Conservation (phyloP, 768 basidiomycete species). For the Termitomyces sp. region DNA sequence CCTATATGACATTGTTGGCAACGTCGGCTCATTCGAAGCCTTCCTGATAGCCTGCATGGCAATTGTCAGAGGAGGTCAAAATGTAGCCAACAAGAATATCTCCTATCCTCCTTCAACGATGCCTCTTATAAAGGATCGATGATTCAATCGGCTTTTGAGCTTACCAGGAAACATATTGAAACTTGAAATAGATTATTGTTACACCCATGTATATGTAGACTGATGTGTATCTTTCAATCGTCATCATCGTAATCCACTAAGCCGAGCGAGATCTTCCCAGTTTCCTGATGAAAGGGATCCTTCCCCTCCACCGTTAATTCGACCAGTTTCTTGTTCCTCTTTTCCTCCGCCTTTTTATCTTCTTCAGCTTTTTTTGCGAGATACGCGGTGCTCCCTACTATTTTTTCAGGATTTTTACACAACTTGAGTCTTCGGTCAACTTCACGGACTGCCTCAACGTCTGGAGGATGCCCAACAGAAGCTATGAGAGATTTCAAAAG, state of each 20-base stretch:
- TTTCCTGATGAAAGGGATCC: slow-evolving; percentile 68
- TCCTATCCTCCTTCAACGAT: slow-evolving; percentile 2
- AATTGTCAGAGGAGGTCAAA: slow-evolving; percentile 54
- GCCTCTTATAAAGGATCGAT: slow-evolving; percentile 2
- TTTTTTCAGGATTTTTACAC: slow-evolving; percentile 96
- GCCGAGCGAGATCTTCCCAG: slow-evolving; percentile 27
- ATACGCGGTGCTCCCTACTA: slow-evolving; percentile 84
- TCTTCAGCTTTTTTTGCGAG: slow-evolving; percentile 65
- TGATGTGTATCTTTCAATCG: slow-evolving; percentile 13
- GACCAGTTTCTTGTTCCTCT: slow-evolving; percentile 57
- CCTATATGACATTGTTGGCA: not conserved
- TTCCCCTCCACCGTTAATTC: slow-evolving; percentile 40
- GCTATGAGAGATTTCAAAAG: slow-evolving; percentile 54
- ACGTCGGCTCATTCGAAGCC: slow-evolving; percentile 56
- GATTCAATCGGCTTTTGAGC: not conserved
- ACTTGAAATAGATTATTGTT: not conserved
- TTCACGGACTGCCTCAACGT: slow-evolving; percentile 80
- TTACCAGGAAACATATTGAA: not conserved
- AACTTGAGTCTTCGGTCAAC: slow-evolving; percentile 82
- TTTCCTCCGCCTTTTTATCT: slow-evolving; percentile 64
- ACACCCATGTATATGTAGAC: not conserved
- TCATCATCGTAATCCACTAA: slow-evolving; percentile 58
- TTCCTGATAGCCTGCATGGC: slow-evolving; percentile 31
- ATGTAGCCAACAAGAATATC: slow-evolving; percentile 47
- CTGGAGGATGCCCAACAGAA: slow-evolving; percentile 53